Percentiles rank a stretch among this genome's conserved stretches.
Evolutionary conservation across 441 rosid species (phyloP).

Genomic region (Bocquillonia castaneifolia): DNA sequence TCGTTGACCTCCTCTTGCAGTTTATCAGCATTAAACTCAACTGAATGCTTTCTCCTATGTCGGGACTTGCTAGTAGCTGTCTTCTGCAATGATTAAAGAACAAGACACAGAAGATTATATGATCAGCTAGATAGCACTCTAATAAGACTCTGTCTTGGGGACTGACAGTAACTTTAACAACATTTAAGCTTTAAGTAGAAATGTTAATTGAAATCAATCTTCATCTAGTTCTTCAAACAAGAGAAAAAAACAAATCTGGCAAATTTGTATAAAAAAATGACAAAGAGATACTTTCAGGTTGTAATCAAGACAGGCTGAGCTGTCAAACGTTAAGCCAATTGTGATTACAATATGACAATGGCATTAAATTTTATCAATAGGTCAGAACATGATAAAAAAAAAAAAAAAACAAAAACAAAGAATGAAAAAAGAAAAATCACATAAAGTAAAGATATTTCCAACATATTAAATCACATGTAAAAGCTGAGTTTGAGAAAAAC

Average conservation of each 20-base stretch:
- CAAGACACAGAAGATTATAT: slow-evolving; percentile 11
- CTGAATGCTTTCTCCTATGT: slow-evolving; percentile 57
- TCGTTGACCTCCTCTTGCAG: slow-evolving; percentile 52
- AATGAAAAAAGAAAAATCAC: no score
- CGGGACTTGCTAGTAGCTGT: slow-evolving; percentile 47
- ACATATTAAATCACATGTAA: background rate
- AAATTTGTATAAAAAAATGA: background rate
- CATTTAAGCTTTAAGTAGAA: background rate
- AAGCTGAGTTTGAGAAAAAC: background rate
- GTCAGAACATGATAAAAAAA: slow-evolving; percentile 7
- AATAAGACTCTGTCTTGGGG: background rate
- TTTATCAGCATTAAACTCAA: slow-evolving; percentile 52
- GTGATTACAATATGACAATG: background rate
- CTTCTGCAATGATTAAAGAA: slow-evolving; percentile 39
- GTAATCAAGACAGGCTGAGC: background rate
- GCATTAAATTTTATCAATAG: background rate
- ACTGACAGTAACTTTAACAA: background rate
- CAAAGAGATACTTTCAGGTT: background rate
- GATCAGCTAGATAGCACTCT: background rate
- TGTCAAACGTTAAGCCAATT: background rate
- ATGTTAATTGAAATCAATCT: background rate
- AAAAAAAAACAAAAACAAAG: no score
- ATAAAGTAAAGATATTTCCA: background rate
- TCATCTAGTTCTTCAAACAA: slow-evolving; percentile 7
- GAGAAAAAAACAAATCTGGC: background rate